Conservation (phyloP, 148 eudicot genomes). For the Rhododendron mucronatum region DNA sequence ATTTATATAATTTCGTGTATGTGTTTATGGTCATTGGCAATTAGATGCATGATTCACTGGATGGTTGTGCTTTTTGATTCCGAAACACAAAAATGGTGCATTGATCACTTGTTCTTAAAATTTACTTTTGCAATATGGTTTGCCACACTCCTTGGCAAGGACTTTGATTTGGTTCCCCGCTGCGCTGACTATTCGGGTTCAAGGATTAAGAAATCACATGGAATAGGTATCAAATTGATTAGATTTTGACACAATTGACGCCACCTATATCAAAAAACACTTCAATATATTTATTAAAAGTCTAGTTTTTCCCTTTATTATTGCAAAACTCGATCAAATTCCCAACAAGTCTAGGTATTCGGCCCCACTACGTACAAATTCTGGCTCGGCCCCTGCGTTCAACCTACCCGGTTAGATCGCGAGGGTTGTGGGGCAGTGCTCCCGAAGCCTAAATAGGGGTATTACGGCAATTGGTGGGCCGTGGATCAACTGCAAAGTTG, state of each 20-base stretch:
- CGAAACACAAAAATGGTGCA: not conserved
- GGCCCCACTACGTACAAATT: too few species aligned
- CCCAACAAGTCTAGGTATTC: too few species aligned
- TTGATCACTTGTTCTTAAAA: not conserved
- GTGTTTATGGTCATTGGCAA: not conserved
- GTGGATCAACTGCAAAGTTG: not conserved
- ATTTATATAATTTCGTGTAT: not conserved
- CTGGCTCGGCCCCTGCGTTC: too few species aligned
- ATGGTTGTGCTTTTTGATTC: not conserved
- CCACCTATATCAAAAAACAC: not conserved
- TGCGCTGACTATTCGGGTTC: too few species aligned
- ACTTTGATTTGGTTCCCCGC: not conserved
- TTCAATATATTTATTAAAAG: too few species aligned
- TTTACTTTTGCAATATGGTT: not conserved
- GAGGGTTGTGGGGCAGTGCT: too few species aligned
- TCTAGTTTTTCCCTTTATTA: too few species aligned
- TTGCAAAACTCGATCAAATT: too few species aligned
- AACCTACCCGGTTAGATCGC: too few species aligned
- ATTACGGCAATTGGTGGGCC: not conserved
- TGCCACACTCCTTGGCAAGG: not conserved
- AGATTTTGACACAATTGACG: not conserved
- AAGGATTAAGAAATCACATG: not conserved
- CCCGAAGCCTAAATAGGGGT: too few species aligned
- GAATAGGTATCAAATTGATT: not conserved
- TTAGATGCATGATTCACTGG: not conserved